phyloP scores from a whole-genome alignment of 2,329 filamentous ascomycete genomes.

The Huntiella savannae region DNA sequence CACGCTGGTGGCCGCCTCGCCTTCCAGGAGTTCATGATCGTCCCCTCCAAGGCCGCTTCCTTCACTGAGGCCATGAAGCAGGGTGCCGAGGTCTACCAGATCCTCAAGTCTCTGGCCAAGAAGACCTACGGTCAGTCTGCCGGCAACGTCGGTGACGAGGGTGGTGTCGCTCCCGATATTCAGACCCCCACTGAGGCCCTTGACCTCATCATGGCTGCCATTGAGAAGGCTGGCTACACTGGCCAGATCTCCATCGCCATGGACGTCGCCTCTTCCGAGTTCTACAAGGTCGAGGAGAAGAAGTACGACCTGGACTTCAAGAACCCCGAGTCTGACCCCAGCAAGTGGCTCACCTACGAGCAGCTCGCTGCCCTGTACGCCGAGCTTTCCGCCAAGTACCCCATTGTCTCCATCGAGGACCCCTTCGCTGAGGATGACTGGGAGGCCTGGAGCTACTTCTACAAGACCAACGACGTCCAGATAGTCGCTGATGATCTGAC shows the following conservation, averaged over 20 bases:
- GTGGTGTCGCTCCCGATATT: conserved; percentile 97
- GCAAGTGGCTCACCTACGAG: conserved; percentile 98
- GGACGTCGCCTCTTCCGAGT: conserved; percentile 97
- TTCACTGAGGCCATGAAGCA: conserved; percentile 95
- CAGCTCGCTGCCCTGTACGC: conserved; percentile 86
- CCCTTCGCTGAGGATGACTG: conserved; percentile 99
- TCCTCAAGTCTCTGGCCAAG: conserved; percentile 91
- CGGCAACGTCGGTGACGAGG: conserved; percentile 97
- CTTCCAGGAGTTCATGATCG: conserved; percentile 96
- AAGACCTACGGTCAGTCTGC: conserved; percentile 99
- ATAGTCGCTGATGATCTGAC: conserved; percentile 97
- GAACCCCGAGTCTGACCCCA: conserved; percentile 91
- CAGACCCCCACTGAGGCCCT: conserved; percentile 93
- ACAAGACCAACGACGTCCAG: conserved; percentile 96
- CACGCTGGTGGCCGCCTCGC: conserved; percentile 92
- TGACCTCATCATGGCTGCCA: conserved; percentile 84
- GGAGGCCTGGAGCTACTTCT: conserved; percentile 99
- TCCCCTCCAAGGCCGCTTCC: conserved; percentile 64
- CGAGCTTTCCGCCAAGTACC: conserved; percentile 79
- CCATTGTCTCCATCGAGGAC: conserved; percentile 96
- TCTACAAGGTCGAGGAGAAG: conserved; percentile 95
- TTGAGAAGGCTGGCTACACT: conserved; percentile 87
- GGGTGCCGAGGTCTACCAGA: conserved; percentile 95
- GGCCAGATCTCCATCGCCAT: conserved; percentile 96
- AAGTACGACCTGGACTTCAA: conserved; percentile 99